Evolutionary conservation across 2,329 filamentous ascomycete genomes (phyloP).

Genomic region (Ophiosphaerella korrae): DNA sequence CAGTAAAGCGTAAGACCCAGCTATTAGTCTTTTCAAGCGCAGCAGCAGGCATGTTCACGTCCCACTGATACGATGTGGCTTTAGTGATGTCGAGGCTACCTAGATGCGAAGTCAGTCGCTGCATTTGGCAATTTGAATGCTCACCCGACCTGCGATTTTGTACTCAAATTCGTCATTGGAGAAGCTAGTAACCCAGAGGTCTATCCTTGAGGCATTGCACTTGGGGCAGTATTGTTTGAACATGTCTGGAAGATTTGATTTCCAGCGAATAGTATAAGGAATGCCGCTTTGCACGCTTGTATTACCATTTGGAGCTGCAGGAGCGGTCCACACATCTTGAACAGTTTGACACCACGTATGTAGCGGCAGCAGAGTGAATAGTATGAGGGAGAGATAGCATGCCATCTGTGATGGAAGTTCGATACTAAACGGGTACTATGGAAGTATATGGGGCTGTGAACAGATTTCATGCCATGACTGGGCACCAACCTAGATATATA

Average conservation of each 20-base stretch:
- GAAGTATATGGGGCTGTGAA: no score
- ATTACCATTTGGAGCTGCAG: conserved; percentile 18
- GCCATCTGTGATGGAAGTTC: no score
- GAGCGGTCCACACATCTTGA: conserved; percentile 23
- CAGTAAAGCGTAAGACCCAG: no score
- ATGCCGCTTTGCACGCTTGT: conserved; percentile 17
- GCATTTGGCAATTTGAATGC: no score
- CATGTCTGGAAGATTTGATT: conserved; percentile 8
- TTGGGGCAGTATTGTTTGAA: conserved; percentile 13
- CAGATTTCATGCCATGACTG: no score
- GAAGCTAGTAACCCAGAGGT: conserved; percentile 23
- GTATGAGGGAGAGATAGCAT: background rate
- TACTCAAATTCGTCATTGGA: conserved; percentile 10
- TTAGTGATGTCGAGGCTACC: no score
- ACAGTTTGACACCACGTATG: conserved; percentile 17
- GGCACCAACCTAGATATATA: no score
- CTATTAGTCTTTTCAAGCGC: no score
- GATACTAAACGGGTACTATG: no score
- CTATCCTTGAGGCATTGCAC: conserved; percentile 16
- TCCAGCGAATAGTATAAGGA: conserved; percentile 20
- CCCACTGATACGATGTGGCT: no score
- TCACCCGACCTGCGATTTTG: conserved; percentile 8
- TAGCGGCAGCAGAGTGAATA: conserved; percentile 8
- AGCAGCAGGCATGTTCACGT: no score
- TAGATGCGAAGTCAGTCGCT: no score